These are phyloP conservation scores for Rutstroemia sp. DNA, from an alignment of 2,329 filamentous ascomycete species.

Conservation along the genomic window DNA sequence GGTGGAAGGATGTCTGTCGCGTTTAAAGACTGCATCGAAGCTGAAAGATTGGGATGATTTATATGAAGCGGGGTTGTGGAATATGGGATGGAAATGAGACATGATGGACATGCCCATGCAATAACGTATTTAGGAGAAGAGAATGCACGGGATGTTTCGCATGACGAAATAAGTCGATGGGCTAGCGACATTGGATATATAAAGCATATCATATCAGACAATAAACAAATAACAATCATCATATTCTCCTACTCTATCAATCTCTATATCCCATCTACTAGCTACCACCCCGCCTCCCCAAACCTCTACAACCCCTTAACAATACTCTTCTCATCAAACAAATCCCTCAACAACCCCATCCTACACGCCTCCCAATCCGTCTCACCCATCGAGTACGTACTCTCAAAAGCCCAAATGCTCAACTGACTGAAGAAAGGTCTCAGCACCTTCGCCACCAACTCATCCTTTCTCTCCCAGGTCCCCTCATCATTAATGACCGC, in stretches of 20 bases:
- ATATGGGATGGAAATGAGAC: no score
- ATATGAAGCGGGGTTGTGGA: no score
- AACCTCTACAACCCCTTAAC: slow-evolving; percentile 40
- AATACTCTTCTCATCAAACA: slow-evolving; percentile 72
- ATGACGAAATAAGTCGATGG: no score
- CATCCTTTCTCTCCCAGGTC: slow-evolving; percentile 52
- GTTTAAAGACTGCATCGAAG: no score
- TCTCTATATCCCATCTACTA: neutral
- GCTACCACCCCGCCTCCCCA: neutral
- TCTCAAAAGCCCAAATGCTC: slow-evolving; percentile 90
- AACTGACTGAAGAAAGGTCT: slow-evolving; percentile 85
- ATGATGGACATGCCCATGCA: no score
- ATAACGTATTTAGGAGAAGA: no score
- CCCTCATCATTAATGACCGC: slow-evolving; percentile 46
- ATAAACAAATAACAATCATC: no score
- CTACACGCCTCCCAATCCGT: slow-evolving; percentile 60
- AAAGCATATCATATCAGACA: no score
- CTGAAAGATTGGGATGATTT: no score
- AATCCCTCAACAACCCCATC: slow-evolving; percentile 58
- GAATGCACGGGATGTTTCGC: no score
- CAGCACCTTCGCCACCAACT: slow-evolving; percentile 69
- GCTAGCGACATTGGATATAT: no score
- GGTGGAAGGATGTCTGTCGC: slow-evolving; percentile 28
- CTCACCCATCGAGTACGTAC: slow-evolving; percentile 74
- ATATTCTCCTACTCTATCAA: no score